Percentiles rank a stretch among this genome's conserved stretches.
Conservation (phyloP, 805 yeast species). For the Metschnikowia kunwiensis region DNA sequence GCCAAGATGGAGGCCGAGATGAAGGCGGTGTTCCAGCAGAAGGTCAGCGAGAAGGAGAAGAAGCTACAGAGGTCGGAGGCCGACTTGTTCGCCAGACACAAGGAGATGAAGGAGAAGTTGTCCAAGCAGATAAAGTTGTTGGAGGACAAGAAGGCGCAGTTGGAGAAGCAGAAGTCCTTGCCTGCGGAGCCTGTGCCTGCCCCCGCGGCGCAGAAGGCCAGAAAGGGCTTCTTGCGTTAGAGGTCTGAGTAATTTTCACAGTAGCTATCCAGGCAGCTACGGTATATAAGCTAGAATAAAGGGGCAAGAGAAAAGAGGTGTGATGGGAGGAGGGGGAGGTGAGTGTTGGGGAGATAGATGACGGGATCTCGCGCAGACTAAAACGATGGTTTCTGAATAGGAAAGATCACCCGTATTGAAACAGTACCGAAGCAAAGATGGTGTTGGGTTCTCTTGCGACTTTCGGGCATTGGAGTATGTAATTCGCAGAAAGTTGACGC, state of each 20-base stretch:
- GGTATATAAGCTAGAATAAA: slow-evolving; percentile 2
- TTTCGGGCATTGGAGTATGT: no score
- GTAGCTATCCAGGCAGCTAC: background rate
- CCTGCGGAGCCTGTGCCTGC: slow-evolving; percentile 51
- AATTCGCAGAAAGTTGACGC: no score
- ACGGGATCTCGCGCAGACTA: background rate
- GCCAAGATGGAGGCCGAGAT: slow-evolving; percentile 94
- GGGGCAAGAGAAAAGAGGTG: background rate
- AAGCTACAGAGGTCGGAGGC: slow-evolving; percentile 95
- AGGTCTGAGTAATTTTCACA: background rate
- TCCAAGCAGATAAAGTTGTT: slow-evolving; percentile 82
- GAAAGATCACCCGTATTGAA: no score
- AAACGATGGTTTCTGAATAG: no score
- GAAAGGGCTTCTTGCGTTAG: slow-evolving; percentile 79
- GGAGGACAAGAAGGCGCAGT: slow-evolving; percentile 84
- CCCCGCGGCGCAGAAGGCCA: slow-evolving; percentile 46
- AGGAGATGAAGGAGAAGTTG: slow-evolving; percentile 94
- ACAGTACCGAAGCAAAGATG: no score
- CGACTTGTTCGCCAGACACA: slow-evolving; percentile 90
- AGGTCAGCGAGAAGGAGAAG: slow-evolving; percentile 95
- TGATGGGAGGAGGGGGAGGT: no score
- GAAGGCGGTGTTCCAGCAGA: slow-evolving; percentile 94
- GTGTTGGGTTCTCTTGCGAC: no score
- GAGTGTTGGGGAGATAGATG: background rate
- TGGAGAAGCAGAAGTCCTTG: slow-evolving; percentile 59